Percentiles rank a stretch among this genome's conserved stretches.
phyloP scores from a whole-genome alignment of 257 asterid genomes.

The Osmanthus fragrans region DNA sequence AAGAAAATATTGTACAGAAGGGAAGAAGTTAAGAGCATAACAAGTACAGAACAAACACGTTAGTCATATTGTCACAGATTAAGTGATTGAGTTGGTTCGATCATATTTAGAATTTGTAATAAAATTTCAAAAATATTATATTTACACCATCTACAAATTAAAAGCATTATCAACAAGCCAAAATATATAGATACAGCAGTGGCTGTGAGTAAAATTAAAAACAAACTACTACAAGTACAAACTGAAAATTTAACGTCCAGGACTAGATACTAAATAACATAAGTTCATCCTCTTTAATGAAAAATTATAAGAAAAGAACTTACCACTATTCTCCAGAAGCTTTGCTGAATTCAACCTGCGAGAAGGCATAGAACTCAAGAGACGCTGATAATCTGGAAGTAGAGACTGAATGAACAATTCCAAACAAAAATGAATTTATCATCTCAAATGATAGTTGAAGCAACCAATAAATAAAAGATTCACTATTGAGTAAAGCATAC shows the following conservation, averaged over 20 bases:
- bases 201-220: slow-evolving; percentile 11
- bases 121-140: neutral
- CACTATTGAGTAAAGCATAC: slow-evolving; percentile 19
- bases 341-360: slow-evolving; percentile 97
- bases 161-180: slow-evolving; percentile 10
- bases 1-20: neutral
- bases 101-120: neutral
- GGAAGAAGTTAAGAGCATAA: neutral
- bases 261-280: slow-evolving; percentile 7
- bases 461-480: slow-evolving; percentile 18
- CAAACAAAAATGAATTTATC: slow-evolving; percentile 30
- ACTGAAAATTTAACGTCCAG: slow-evolving; percentile 21
- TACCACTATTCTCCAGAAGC: slow-evolving; percentile 92
- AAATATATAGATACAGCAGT: slow-evolving; percentile 7
- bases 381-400: slow-evolving; percentile 97
- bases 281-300: slow-evolving; percentile 10
- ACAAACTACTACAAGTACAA: slow-evolving; percentile 12
- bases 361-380: slow-evolving; percentile 85
- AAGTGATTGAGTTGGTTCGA: neutral
- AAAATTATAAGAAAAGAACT: slow-evolving; percentile 30
- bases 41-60: neutral
- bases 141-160: slow-evolving; percentile 3
- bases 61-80: slow-evolving; percentile 1
- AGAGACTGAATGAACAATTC: slow-evolving; percentile 64
- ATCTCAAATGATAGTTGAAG: slow-evolving; percentile 26